A percentile compares a stretch with the other conserved stretches of the same genome.
phyloP scores from a whole-genome alignment of 2,329 filamentous ascomycete genomes.

The Fusarium tuaranense region DNA sequence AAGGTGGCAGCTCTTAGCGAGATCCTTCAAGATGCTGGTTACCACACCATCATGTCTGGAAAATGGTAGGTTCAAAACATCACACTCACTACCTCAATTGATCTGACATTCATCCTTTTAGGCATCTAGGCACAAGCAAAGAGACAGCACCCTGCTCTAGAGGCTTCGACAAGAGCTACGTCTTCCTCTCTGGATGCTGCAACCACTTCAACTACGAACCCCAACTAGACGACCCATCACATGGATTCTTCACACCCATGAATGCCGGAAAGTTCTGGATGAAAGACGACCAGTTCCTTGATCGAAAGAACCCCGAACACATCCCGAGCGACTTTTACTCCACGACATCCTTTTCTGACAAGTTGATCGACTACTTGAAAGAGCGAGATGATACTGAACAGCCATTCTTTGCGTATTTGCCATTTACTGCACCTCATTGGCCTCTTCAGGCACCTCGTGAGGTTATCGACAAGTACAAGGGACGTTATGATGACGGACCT shows the following conservation, averaged over 20 bases:
- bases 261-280: constrained; percentile 50
- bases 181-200: constrained; percentile 55
- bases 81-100: accelerated
- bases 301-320: constrained; percentile 42
- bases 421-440: background rate
- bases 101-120: background rate
- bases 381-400: constrained; percentile 39
- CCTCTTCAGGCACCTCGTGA: background rate
- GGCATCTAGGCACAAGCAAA: constrained; percentile 30
- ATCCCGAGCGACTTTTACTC: constrained; percentile 65
- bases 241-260: constrained; percentile 5
- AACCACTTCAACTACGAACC: constrained; percentile 69
- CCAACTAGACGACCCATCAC: constrained; percentile 35
- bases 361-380: constrained; percentile 62
- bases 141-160: constrained; percentile 25
- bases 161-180: constrained; percentile 57
- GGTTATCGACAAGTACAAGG: background rate
- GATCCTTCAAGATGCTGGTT: background rate
- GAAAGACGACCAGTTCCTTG: constrained; percentile 54
- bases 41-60: constrained; percentile 28
- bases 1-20: background rate
- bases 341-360: constrained; percentile 63
- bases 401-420: background rate
- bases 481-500: background rate
- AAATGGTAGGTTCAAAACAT: constrained; percentile 39